Conservation (phyloP, 1,284 basidiomycete species). For the Fomitopsis palustris region DNA sequence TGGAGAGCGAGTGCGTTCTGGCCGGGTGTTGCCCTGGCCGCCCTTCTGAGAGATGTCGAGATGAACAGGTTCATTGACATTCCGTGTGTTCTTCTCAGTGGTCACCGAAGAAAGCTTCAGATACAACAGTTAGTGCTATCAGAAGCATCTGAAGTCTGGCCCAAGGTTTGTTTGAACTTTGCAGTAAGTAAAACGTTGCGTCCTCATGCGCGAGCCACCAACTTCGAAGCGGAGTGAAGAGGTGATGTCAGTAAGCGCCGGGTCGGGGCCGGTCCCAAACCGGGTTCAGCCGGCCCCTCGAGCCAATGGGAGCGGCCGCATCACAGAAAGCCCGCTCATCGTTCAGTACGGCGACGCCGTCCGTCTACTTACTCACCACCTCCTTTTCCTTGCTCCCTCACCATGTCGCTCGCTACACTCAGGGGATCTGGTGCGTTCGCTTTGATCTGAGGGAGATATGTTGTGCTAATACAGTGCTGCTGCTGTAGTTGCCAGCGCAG, state of each 20-base stretch:
- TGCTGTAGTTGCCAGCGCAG: constrained; percentile 36
- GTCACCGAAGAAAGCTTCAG: no score
- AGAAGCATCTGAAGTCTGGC: no score
- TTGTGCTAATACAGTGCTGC: neutral
- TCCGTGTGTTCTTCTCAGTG: no score
- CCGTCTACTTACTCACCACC: constrained; percentile 6
- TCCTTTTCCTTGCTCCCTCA: constrained; percentile 18
- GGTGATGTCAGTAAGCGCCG: neutral
- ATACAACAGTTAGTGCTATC: no score
- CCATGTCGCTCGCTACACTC: constrained; percentile 50
- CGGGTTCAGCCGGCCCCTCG: constrained; percentile 3
- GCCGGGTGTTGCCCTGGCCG: no score
- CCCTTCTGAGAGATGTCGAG: no score
- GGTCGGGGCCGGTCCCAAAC: neutral
- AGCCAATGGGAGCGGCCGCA: constrained; percentile 21
- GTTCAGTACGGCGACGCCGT: constrained; percentile 20
- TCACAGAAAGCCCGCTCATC: constrained; percentile 21
- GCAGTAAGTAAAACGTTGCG: no score
- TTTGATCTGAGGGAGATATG: neutral
- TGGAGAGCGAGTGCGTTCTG: no score
- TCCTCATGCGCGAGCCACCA: no score
- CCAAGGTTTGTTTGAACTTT: no score
- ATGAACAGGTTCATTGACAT: no score
- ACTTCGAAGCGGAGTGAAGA: neutral
- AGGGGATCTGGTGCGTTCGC: constrained; percentile 41